These are phyloP conservation scores for Epichloe typhina DNA, from an alignment of 2,329 filamentous ascomycete species.

Conservation along the genomic window DNA sequence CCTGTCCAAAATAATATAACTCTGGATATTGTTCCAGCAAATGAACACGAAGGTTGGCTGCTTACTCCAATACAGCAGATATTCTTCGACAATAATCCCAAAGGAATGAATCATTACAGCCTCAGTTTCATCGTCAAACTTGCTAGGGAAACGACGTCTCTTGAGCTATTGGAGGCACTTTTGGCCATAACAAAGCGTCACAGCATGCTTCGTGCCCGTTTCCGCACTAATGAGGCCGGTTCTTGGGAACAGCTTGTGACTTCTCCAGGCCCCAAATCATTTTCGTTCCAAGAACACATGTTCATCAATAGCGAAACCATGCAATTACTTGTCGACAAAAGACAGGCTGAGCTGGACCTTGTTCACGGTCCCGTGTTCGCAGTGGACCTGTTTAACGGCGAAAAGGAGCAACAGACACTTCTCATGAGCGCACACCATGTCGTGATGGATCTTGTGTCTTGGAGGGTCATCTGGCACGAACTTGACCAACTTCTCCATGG, in stretches of 20 bases:
- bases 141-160: neutral
- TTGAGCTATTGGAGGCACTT: conserved; percentile 8
- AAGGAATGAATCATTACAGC: conserved; percentile 26
- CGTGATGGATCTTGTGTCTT: conserved; percentile 34
- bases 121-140: conserved; percentile 27
- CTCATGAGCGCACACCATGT: conserved; percentile 10
- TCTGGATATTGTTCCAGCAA: too few species aligned
- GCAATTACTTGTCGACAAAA: neutral
- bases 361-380: neutral
- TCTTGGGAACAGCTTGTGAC: conserved; percentile 11
- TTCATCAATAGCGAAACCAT: neutral
- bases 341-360: neutral
- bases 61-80: neutral
- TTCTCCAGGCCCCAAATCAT: conserved; percentile 6
- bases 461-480: conserved; percentile 21
- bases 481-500: conserved; percentile 7
- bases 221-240: conserved; percentile 3
- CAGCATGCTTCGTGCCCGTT: conserved; percentile 24
- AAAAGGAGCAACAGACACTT: neutral
- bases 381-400: neutral
- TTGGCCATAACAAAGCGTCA: conserved; percentile 17
- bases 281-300: neutral
- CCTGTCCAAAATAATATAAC: neutral
- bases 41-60: neutral
- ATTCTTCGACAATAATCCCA: neutral